phyloP scores from a whole-genome alignment of 306 rosid species.

The Trifolium repens region DNA sequence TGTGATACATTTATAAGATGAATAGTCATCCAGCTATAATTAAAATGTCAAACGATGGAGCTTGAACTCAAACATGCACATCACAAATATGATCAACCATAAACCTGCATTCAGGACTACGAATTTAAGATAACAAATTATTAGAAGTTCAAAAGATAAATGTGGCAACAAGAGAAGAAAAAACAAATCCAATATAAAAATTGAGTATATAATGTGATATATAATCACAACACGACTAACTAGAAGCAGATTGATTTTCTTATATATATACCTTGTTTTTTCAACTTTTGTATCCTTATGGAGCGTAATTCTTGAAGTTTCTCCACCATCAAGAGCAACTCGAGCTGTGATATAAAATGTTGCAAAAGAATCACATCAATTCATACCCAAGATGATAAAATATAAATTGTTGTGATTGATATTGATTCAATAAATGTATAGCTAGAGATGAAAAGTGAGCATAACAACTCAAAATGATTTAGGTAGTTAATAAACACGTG shows the following conservation, averaged over 20 bases:
- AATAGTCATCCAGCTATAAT: constrained; percentile 27
- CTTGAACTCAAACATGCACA: constrained; percentile 31
- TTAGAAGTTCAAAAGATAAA: constrained; percentile 22
- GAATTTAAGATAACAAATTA: constrained; percentile 10
- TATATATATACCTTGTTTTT: constrained; percentile 70
- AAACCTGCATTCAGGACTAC: constrained; percentile 14
- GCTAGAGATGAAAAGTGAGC: constrained; percentile 7
- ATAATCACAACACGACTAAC: constrained; percentile 32
- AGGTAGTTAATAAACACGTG: constrained; percentile 1
- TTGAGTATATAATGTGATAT: constrained; percentile 16
- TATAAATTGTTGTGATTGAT: background rate
- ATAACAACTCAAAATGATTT: constrained; percentile 4
- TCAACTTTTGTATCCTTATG: constrained; percentile 81
- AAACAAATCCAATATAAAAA: constrained; percentile 5
- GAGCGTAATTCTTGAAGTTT: constrained; percentile 87
- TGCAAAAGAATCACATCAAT: constrained; percentile 5
- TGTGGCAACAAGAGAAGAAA: constrained; percentile 13
- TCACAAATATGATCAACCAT: constrained; percentile 15
- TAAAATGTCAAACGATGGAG: constrained; percentile 13
- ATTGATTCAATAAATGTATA: background rate
- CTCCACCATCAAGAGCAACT: constrained; percentile 77
- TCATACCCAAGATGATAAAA: constrained; percentile 23
- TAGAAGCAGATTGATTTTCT: constrained; percentile 25
- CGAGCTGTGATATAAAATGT: constrained; percentile 63
- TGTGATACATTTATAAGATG: constrained; percentile 19